Percentiles rank a stretch among this genome's conserved stretches.
Conservation (phyloP, 306 rosid genomes). For the Datisca glomerata region DNA sequence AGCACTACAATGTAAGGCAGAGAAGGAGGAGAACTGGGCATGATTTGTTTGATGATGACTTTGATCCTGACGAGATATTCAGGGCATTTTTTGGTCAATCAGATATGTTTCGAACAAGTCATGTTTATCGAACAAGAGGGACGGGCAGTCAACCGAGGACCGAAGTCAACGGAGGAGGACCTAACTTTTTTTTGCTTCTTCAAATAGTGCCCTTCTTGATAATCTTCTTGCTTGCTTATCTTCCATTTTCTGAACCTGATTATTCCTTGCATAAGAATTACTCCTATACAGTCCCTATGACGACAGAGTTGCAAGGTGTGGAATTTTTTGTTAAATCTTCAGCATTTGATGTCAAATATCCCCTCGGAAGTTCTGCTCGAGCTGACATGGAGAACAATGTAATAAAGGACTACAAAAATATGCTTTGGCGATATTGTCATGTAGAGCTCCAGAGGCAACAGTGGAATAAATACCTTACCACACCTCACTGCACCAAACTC, state of each 20-base stretch:
- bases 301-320: slow-evolving; percentile 48
- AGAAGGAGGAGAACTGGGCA: slow-evolving; percentile 38
- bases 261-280: slow-evolving; percentile 55
- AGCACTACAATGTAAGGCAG: slow-evolving; percentile 41
- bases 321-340: slow-evolving; percentile 60
- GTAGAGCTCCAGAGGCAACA: slow-evolving; percentile 71
- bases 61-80: slow-evolving; percentile 85
- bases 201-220: slow-evolving; percentile 65
- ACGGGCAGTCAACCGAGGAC: slow-evolving; percentile 39
- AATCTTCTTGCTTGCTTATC: slow-evolving; percentile 56
- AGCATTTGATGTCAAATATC: slow-evolving; percentile 49
- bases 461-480: slow-evolving; percentile 67
- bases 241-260: slow-evolving; percentile 73
- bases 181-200: slow-evolving; percentile 45
- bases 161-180: slow-evolving; percentile 50
- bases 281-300: slow-evolving; percentile 46
- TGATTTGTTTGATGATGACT: slow-evolving; percentile 52
- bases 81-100: slow-evolving; percentile 82
- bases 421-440: slow-evolving; percentile 75
- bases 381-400: slow-evolving; percentile 47
- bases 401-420: slow-evolving; percentile 46
- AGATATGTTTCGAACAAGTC: slow-evolving; percentile 39
- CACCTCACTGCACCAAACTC: slow-evolving; percentile 75
- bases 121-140: slow-evolving; percentile 43
- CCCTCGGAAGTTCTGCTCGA: slow-evolving; percentile 68